phyloP scores from a whole-genome alignment of 2,329 filamentous ascomycete species.

The Ceratocystis huliohia region DNA sequence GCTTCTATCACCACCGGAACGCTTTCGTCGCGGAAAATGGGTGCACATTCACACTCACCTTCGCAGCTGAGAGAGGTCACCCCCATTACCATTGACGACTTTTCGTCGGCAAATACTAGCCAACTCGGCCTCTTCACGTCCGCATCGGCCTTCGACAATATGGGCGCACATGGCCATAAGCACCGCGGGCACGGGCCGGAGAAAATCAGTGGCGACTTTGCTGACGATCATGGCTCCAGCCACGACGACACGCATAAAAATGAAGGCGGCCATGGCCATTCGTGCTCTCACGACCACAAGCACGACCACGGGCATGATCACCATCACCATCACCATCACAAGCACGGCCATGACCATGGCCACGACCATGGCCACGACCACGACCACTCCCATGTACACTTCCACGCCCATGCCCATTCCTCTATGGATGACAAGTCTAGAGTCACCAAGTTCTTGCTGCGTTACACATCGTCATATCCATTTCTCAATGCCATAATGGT shows the following conservation, averaged over 20 bases:
- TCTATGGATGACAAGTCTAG: constrained; percentile 35
- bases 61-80: background rate
- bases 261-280: constrained; percentile 23
- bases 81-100: constrained; percentile 9
- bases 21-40: constrained; percentile 14
- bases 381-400: constrained; percentile 24
- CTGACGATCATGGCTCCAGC: constrained; percentile 23
- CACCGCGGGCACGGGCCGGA: constrained; percentile 3
- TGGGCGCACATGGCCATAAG: constrained; percentile 6
- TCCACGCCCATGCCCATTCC: constrained; percentile 24
- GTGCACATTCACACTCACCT: constrained; percentile 14
- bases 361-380: constrained; percentile 25
- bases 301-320: constrained; percentile 22
- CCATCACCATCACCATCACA: constrained; percentile 26
- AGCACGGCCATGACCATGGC: constrained; percentile 25
- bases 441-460: constrained; percentile 62
- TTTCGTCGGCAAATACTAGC: constrained; percentile 3
- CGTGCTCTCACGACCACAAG: constrained; percentile 23
- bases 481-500: constrained; percentile 73
- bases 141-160: background rate
- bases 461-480: constrained; percentile 56
- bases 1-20: background rate
- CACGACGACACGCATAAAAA: constrained; percentile 24
- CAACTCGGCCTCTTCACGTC: background rate
- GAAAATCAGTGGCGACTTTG: background rate